Base-by-base conservation (phyloP, 768 basidiomycete genomes). In the Tulasnella sp. region DNA sequence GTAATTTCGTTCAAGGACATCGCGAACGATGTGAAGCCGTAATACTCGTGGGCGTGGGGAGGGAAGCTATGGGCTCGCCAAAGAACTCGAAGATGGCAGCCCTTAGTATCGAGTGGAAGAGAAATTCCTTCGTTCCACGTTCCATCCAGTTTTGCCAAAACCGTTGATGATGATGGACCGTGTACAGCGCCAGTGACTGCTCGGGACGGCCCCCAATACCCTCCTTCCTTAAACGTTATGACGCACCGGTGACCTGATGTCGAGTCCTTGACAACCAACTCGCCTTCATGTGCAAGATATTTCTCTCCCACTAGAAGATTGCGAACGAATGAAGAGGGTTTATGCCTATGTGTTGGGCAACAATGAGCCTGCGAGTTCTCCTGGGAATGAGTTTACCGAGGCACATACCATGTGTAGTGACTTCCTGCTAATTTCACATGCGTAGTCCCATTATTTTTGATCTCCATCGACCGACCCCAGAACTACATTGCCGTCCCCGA, bases 281-380 rank as follows among this genome's bases (percentile, higher is more conserved):
- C 90, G 40, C 95, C 95, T 58, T 89, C 90, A 83, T 96, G 96
- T 84, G 96, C 95, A 40, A 97, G 89, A 84, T 96, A 97, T 84
- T 96, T 96, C 37, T 94, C 93, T 14, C 96, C 96, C 86, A 95
- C 92, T 91, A 96, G 92, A 80, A 97, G 87, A 86, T 96, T 96
- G 81, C 95, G 88, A 88, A 96, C 92, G 86, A 96, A 97, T 2
- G 94, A 94, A 0, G 94, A 95, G 1, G 95, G 95, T 82, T 93
- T 94, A 73, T 90, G 92, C 95, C 95, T 95, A 83, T 16, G 9
- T 20, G 31, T 54, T 7, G 78, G 73, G 58, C 18, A 7, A 54
- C 1, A 8, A 9, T 54, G 24, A 54, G 54, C n/a, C 50, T 76
- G 42, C 46, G 0, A 79, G 58, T 3, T 16, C 5, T 31, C 64